These are phyloP conservation scores for Zasmidium cellare DNA, from an alignment of 2,329 filamentous ascomycete genomes.

Conservation along the genomic window DNA sequence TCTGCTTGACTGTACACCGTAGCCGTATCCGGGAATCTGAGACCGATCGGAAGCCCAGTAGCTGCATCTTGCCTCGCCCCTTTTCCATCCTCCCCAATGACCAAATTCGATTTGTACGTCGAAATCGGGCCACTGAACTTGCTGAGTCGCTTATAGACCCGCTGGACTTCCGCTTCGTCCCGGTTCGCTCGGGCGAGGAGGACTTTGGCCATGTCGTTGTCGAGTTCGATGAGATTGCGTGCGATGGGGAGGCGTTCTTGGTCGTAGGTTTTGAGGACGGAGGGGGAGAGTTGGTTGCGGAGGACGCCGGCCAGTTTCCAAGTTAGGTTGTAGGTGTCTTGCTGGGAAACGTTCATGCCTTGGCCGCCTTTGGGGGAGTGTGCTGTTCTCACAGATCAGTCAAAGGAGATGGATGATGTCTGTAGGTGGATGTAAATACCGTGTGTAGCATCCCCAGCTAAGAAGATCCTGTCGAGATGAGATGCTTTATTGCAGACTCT, in stretches of 20 bases:
- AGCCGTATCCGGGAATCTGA: slow-evolving; percentile 9
- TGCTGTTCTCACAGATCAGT: neutral
- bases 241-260: slow-evolving; percentile 21
- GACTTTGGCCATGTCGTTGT: slow-evolving; percentile 20
- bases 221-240: slow-evolving; percentile 23
- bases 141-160: slow-evolving; percentile 9
- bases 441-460: slow-evolving; percentile 39
- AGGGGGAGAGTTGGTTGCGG: slow-evolving; percentile 7
- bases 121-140: neutral
- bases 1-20: slow-evolving; percentile 15
- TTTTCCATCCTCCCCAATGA: neutral
- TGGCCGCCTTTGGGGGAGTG: slow-evolving; percentile 39
- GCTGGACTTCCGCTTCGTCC: slow-evolving; percentile 11
- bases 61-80: neutral
- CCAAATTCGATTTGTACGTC: neutral
- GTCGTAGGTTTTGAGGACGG: slow-evolving; percentile 24
- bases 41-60: neutral
- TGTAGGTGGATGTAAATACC: neutral
- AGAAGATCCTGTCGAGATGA: slow-evolving; percentile 56
- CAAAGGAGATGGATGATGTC: neutral
- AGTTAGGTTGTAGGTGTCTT: slow-evolving; percentile 32
- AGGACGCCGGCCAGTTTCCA: slow-evolving; percentile 25
- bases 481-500: slow-evolving; percentile 50
- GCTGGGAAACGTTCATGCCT: slow-evolving; percentile 40
- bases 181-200: slow-evolving; percentile 14